Conservation (phyloP, 2,329 filamentous ascomycete species). For the Polytolypa hystricis region DNA sequence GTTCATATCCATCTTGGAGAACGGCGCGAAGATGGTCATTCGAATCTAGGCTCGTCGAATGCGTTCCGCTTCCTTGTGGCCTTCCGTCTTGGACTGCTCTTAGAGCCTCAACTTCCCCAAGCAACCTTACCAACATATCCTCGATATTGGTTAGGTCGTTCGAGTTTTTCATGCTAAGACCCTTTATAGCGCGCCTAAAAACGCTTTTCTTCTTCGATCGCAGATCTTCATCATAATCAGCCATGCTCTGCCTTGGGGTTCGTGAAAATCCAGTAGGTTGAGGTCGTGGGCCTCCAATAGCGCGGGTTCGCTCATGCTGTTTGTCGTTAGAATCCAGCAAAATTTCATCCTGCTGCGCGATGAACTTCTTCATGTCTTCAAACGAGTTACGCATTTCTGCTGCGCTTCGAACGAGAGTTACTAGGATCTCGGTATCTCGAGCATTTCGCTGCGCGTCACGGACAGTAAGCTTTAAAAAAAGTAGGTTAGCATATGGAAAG, state of each 20-base stretch:
- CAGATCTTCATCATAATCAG: slow-evolving; percentile 45
- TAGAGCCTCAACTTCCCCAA: slow-evolving; percentile 80
- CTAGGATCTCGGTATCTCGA: slow-evolving; percentile 88
- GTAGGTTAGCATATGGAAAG: slow-evolving; percentile 18
- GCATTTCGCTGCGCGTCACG: slow-evolving; percentile 93
- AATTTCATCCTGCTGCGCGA: slow-evolving; percentile 79
- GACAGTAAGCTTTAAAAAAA: slow-evolving; percentile 59
- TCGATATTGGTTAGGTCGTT: slow-evolving; percentile 83
- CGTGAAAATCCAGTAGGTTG: slow-evolving; percentile 57
- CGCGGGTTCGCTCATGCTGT: slow-evolving; percentile 74
- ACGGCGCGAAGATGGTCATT: slow-evolving; percentile 54
- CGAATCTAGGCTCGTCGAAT: slow-evolving; percentile 48
- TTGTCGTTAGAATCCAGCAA: slow-evolving; percentile 80
- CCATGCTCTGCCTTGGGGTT: slow-evolving; percentile 39
- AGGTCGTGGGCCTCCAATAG: slow-evolving; percentile 76
- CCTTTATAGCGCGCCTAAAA: slow-evolving; percentile 88
- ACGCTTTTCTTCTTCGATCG: slow-evolving; percentile 79
- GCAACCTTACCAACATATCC: slow-evolving; percentile 81
- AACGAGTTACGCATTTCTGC: slow-evolving; percentile 96
- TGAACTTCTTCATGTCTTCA: slow-evolving; percentile 85
- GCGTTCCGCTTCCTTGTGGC: slow-evolving; percentile 16
- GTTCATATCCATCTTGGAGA: slow-evolving; percentile 73
- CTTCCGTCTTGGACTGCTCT: slow-evolving; percentile 46
- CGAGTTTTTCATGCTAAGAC: slow-evolving; percentile 73
- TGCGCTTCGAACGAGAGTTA: slow-evolving; percentile 84